A percentile compares a stretch with the other conserved stretches of the same genome.
These are phyloP conservation scores for Wickerhamomyces sp. DNA, from an alignment of 1,139 yeast genomes.

Conservation along the genomic window DNA sequence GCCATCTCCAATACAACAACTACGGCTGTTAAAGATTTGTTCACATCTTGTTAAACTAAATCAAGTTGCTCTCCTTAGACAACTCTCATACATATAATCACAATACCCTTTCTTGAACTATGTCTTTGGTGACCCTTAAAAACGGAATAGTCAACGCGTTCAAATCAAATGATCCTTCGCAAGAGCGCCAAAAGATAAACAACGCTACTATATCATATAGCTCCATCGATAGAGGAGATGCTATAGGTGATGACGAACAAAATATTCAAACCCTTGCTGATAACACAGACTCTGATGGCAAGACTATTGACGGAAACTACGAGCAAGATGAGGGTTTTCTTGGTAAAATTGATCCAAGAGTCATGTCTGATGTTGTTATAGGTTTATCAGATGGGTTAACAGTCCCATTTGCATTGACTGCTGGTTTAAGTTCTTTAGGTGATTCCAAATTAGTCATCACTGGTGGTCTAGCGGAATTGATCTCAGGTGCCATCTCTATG, in stretches of 20 bases:
- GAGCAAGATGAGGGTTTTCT: slow-evolving; percentile 19
- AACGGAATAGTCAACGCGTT: slow-evolving; percentile 27
- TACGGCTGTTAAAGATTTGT: not conserved
- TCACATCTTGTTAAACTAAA: not conserved
- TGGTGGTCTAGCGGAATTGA: slow-evolving; percentile 83
- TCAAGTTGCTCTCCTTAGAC: not conserved
- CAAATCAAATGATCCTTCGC: slow-evolving; percentile 7
- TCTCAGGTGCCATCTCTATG: slow-evolving; percentile 82
- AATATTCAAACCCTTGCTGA: slow-evolving; percentile 4
- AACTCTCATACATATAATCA: not conserved
- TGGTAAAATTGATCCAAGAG: slow-evolving; percentile 53
- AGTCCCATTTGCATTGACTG: slow-evolving; percentile 81
- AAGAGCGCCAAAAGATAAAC: slow-evolving; percentile 18
- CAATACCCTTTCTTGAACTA: slow-evolving; percentile 9
- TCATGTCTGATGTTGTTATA: slow-evolving; percentile 75
- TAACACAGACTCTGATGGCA: slow-evolving; percentile 7
- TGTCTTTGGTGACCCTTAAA: slow-evolving; percentile 34
- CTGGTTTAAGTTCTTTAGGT: slow-evolving; percentile 75
- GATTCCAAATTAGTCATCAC: slow-evolving; percentile 72
- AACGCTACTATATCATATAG: slow-evolving; percentile 11
- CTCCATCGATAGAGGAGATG: slow-evolving; percentile 11
- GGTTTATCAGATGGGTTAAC: slow-evolving; percentile 80
- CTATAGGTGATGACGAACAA: slow-evolving; percentile 7
- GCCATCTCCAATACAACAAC: too few relatives aligned
- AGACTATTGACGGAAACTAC: slow-evolving; percentile 5